Base-by-base conservation (phyloP, 805 yeast species). In the Geotrichum ghanense region DNA sequence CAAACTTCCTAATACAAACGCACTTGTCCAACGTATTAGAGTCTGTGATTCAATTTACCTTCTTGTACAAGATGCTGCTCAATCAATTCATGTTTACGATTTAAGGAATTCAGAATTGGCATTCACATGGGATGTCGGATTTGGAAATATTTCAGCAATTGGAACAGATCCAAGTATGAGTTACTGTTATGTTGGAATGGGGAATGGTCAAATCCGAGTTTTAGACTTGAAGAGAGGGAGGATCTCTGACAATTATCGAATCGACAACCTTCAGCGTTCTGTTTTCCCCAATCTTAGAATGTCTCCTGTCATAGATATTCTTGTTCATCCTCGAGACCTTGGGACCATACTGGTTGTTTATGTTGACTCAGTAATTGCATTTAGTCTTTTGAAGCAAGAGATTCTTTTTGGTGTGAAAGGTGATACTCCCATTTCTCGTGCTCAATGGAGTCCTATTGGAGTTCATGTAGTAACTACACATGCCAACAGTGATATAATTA, bases 241-340 rank as follows among this genome's bases (percentile, higher is more conserved):
- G 22, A 62, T 79, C 52, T 21, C 25, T 22, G 75, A 95, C 0
- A 79, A 82, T 1, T 71, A 76, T 49, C 72, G 79, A 46, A 68
- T 92, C 21, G 82, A 77, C 45, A 85, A 84, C 57, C 68, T 84
- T 25, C 96, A 88, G 58, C 76, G 76, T 50, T 56, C 66, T n/a
- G 68, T 77, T 2, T 65, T 80, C 41, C 79, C 85, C 0, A 72
- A 73, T 44, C 79, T 75, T 37, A 70, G 73, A 16, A 52, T 74
- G 50, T 79, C 88, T 0, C 78, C 84, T 1, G 92, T 88, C 1
- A 59, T 76, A 1, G 69, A 81, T 0, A 63, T 92, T 2, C 76
- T 78, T 51, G 72, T 95, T 74, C 92, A 86, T 57, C 98, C 99
- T 3, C 72, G 97, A 51, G 97, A 92, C 60, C 70, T 87, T 5